phyloP scores from a whole-genome alignment of 78 protist species.

The Anaeramoeba flamelloides region DNA sequence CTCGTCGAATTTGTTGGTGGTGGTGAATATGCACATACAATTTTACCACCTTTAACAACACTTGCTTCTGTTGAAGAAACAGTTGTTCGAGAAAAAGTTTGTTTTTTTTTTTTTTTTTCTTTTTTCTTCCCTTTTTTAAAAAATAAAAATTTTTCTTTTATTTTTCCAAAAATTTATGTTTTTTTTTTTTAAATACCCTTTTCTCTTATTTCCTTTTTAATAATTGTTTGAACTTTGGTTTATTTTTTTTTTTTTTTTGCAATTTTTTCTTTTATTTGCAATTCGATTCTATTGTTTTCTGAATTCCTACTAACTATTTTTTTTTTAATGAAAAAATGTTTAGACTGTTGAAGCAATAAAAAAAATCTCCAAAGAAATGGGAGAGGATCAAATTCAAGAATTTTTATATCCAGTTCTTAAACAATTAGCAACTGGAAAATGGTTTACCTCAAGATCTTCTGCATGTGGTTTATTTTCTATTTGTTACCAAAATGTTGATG shows the following conservation, averaged over 20 bases:
- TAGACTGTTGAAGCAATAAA: constrained; percentile 66
- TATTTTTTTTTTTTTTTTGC: neutral
- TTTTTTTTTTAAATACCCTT: constrained; percentile 1
- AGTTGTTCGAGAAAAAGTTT: constrained; percentile 76
- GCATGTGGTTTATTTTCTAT: constrained; percentile 65
- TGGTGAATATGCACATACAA: constrained; percentile 35
- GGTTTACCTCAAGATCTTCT: constrained; percentile 77
- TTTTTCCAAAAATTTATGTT: neutral
- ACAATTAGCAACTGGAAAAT: constrained; percentile 62
- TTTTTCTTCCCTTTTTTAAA: neutral
- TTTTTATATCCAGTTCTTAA: constrained; percentile 38
- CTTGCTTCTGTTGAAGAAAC: constrained; percentile 78
- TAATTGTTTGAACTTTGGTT: neutral
- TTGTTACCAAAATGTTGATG: constrained; percentile 33
- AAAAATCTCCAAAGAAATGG: constrained; percentile 30
- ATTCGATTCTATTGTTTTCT: too few species aligned
- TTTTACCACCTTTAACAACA: constrained; percentile 63
- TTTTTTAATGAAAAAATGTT: neutral
- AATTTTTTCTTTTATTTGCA: neutral
- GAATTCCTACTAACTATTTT: too few species aligned
- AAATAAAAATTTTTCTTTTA: neutral
- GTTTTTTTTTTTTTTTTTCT: neutral
- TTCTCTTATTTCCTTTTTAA: neutral
- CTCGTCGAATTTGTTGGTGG: constrained; percentile 81
- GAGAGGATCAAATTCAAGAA: constrained; percentile 24